Percentiles rank a stretch among this genome's conserved stretches.
Conservation (phyloP, 108 stramenopile genomes). For the Heterococcus sp. region DNA sequence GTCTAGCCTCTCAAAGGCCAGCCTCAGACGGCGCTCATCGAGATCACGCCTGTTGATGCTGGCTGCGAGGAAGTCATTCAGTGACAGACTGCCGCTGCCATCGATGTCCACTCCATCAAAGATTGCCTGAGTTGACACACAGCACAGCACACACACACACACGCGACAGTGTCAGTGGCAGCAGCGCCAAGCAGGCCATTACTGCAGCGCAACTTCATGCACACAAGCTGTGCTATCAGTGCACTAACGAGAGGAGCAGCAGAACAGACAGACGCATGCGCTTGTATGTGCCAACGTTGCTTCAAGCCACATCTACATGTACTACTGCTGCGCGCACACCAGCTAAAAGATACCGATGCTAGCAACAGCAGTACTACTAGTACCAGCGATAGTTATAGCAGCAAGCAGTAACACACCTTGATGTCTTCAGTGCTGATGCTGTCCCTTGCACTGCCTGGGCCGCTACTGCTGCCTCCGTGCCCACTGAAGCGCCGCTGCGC, state of each 20-base stretch:
- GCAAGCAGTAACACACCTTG: no score
- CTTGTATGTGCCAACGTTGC: not conserved
- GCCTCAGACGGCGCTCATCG: slow-evolving; percentile 23
- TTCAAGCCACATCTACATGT: not conserved
- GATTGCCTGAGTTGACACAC: slow-evolving; percentile 2
- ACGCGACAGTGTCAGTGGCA: no score
- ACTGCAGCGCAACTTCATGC: not conserved
- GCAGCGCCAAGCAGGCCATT: not conserved
- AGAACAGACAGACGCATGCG: not conserved
- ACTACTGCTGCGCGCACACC: no score
- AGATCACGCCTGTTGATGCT: slow-evolving; percentile 16
- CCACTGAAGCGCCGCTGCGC: not conserved
- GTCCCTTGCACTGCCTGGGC: no score
- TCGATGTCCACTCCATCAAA: slow-evolving; percentile 44
- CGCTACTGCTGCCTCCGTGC: no score
- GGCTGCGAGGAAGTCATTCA: slow-evolving; percentile 48
- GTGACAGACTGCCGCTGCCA: slow-evolving; percentile 17
- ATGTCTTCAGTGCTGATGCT: no score
- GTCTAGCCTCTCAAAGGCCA: slow-evolving; percentile 43
- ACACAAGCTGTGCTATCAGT: not conserved
- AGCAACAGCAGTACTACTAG: no score
- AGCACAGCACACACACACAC: no score
- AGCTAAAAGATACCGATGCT: no score
- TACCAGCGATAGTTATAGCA: no score
- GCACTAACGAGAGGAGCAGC: not conserved